A percentile compares a stretch with the other conserved stretches of the same genome.
Conservation (phyloP, 2,329 filamentous ascomycete species). For the Calonectria pteridis region DNA sequence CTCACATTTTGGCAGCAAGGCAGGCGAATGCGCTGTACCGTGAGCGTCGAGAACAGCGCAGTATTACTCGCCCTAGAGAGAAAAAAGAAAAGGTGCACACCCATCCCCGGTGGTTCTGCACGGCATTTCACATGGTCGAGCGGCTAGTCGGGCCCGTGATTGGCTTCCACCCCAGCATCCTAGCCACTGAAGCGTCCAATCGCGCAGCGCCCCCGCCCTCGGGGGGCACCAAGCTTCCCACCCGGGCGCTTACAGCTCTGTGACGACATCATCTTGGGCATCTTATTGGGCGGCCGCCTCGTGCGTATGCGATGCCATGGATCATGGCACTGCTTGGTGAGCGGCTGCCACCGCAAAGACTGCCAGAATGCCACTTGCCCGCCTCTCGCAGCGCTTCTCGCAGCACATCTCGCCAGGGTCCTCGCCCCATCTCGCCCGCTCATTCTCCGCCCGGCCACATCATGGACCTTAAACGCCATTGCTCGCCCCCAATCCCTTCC, state of each 20-base stretch:
- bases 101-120: constrained; percentile 32
- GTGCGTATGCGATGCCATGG: constrained; percentile 20
- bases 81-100: constrained; percentile 6
- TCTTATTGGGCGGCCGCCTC: constrained; percentile 43
- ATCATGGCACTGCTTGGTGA: constrained; percentile 20
- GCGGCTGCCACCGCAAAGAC: constrained; percentile 19
- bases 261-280: constrained; percentile 29
- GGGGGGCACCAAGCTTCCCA: constrained; percentile 38
- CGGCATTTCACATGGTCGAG: constrained; percentile 37
- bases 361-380: constrained; percentile 16
- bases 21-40: not conserved
- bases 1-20: constrained; percentile 21
- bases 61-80: not conserved
- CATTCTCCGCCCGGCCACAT: constrained; percentile 28
- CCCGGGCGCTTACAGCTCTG: constrained; percentile 49
- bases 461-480: constrained; percentile 45
- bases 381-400: constrained; percentile 29
- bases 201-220: constrained; percentile 30
- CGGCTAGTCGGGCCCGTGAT: constrained; percentile 33
- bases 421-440: constrained; percentile 23
- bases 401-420: constrained; percentile 10
- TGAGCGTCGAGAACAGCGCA: not conserved
- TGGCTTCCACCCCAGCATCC: constrained; percentile 36
- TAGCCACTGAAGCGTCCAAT: constrained; percentile 44
- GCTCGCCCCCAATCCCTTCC: constrained; percentile 38